These are phyloP conservation scores for Metarhizium robertsii DNA, from an alignment of 2,329 filamentous ascomycete genomes.

Conservation along the genomic window DNA sequence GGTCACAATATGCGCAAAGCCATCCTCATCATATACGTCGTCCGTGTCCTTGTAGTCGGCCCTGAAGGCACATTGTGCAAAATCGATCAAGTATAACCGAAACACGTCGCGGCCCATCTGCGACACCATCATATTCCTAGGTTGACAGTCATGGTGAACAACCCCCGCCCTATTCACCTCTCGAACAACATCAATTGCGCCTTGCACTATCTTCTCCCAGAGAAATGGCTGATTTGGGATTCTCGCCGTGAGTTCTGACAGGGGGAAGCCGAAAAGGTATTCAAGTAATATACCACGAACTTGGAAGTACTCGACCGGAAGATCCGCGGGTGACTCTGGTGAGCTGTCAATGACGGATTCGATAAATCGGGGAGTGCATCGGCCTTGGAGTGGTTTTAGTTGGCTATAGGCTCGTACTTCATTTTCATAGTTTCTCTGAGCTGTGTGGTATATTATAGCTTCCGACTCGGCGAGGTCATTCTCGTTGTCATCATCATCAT, in stretches of 20 bases:
- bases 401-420: slow-evolving; percentile 7
- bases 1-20: slow-evolving; percentile 2
- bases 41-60: slow-evolving; percentile 8
- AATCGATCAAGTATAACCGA: slow-evolving; percentile 7
- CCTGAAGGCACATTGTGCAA: slow-evolving; percentile 7
- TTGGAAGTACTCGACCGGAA: slow-evolving; percentile 4
- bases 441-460: slow-evolving; percentile 6
- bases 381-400: slow-evolving; percentile 5
- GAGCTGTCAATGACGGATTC: slow-evolving; percentile 1
- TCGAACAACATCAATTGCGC: slow-evolving; percentile 1
- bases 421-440: not conserved
- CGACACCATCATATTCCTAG: slow-evolving; percentile 4
- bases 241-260: slow-evolving; percentile 1
- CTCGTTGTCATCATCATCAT: slow-evolving; percentile 1
- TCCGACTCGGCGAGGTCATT: slow-evolving; percentile 4
- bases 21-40: slow-evolving; percentile 3
- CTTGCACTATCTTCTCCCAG: not conserved
- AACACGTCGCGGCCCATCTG: not conserved
- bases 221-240: slow-evolving; percentile 2
- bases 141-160: slow-evolving; percentile 7
- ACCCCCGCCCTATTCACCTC: slow-evolving; percentile 6
- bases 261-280: slow-evolving; percentile 5
- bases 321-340: slow-evolving; percentile 3
- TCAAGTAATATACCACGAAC: slow-evolving; percentile 5
- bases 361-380: slow-evolving; percentile 6